Percentiles rank a stretch among this genome's conserved stretches.
phyloP scores from a whole-genome alignment of 192 early-diverging fungal species.

The Podila epicladia region DNA sequence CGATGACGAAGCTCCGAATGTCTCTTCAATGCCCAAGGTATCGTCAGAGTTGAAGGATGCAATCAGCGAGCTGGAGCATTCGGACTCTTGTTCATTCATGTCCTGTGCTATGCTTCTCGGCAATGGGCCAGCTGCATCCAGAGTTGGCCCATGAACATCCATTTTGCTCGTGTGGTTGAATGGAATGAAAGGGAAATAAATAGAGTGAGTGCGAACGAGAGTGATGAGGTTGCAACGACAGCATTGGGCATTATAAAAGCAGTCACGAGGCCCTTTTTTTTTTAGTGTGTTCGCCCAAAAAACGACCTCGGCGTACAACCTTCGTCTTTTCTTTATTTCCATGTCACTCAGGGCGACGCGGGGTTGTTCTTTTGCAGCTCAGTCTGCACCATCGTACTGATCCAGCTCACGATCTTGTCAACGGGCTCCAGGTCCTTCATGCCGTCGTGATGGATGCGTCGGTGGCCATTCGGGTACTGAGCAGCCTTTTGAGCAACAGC shows the following conservation, averaged over 20 bases:
- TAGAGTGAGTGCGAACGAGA: neutral
- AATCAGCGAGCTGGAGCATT: neutral
- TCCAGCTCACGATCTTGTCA: conserved; percentile 44
- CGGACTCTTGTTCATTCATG: neutral
- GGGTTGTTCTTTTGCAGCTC: conserved; percentile 43
- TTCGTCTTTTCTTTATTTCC: neutral
- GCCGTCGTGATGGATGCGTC: conserved; percentile 32
- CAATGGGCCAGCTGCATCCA: conserved; percentile 3
- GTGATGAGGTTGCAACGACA: neutral
- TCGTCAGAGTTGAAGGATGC: neutral
- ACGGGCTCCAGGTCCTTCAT: conserved; percentile 30
- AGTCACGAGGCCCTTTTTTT: neutral
- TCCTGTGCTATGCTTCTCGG: neutral
- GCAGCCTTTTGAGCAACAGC: conserved; percentile 36
- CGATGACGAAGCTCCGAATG: neutral
- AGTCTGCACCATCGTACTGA: conserved; percentile 13
- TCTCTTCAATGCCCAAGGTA: neutral
- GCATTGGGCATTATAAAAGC: neutral
- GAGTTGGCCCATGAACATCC: neutral
- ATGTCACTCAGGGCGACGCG: conserved; percentile 4
- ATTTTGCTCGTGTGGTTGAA: neutral
- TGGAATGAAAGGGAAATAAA: neutral
- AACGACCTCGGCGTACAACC: too few species aligned
- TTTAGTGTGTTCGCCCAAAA: too few species aligned
- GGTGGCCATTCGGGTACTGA: conserved; percentile 24